Conservation (phyloP, 371 early-diverging fungal genomes). For the Funneliformis caledonium region DNA sequence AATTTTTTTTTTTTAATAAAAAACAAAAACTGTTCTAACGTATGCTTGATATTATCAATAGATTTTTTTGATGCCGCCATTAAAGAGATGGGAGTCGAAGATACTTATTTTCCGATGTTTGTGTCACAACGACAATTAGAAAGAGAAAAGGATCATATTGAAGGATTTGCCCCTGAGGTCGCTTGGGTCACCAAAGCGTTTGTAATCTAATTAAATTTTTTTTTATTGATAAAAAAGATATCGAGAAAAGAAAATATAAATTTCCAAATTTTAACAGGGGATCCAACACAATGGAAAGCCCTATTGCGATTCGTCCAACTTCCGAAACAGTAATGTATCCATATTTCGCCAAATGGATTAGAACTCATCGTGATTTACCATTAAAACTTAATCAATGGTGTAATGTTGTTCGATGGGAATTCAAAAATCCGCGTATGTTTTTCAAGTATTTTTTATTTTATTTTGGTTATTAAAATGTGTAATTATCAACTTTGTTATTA, state of each 20-base stretch:
- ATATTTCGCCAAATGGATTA: conserved; percentile 98
- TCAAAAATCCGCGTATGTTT: conserved; percentile 94
- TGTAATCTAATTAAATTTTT: conserved; percentile 38
- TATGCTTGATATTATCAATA: conserved; percentile 43
- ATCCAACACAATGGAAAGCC: conserved; percentile 90
- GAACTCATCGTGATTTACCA: conserved; percentile 98
- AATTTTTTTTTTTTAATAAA: conserved; percentile 10
- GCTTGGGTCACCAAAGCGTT: conserved; percentile 99
- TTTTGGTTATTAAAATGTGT: too few relatives aligned
- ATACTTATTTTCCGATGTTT: conserved; percentile 99
- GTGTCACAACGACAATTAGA: conserved; percentile 92
- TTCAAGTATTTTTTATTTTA: too few relatives aligned
- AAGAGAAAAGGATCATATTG: conserved; percentile 99
- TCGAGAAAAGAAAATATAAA: background rate
- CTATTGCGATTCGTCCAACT: conserved; percentile 99
- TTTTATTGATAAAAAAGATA: background rate
- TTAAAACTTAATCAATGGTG: conserved; percentile 99
- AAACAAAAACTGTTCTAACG: background rate
- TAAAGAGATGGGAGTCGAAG: conserved; percentile 93
- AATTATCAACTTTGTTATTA: too few relatives aligned
- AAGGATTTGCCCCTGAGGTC: conserved; percentile 99
- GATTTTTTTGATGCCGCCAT: conserved; percentile 94
- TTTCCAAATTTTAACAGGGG: conserved; percentile 71
- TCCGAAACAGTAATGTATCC: conserved; percentile 99
- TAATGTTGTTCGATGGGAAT: conserved; percentile 99